phyloP scores from a whole-genome alignment of 1,139 yeast genomes.

The Wickerhamomyces sp. region DNA sequence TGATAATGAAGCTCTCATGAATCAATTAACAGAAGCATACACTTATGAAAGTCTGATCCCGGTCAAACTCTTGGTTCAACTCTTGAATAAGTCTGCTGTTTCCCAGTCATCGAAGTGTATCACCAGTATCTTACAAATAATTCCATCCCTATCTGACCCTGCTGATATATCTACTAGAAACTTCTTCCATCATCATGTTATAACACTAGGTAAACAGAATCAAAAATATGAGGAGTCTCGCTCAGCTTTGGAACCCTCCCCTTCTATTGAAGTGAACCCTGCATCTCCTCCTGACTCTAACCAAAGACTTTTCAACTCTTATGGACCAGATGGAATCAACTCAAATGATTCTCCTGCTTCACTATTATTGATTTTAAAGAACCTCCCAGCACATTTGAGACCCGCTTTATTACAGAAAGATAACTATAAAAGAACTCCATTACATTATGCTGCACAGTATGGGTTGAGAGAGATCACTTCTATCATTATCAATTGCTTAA shows the following conservation, averaged over 20 bases:
- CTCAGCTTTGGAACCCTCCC: constrained; percentile 8
- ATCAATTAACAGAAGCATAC: constrained; percentile 36
- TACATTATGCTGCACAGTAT: constrained; percentile 87
- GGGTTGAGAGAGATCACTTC: constrained; percentile 67
- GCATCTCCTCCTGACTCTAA: constrained; percentile 46
- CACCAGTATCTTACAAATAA: constrained; percentile 44
- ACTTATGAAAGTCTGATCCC: constrained; percentile 33
- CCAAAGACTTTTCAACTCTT: constrained; percentile 38
- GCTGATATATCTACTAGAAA: constrained; percentile 79
- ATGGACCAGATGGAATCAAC: constrained; percentile 65
- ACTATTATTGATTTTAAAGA: constrained; percentile 47
- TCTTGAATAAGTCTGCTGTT: constrained; percentile 63
- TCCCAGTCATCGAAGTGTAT: constrained; percentile 50
- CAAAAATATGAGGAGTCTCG: constrained; percentile 8
- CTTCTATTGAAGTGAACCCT: constrained; percentile 34
- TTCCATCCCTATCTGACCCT: constrained; percentile 53
- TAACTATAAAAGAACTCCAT: constrained; percentile 75
- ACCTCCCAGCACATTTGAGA: constrained; percentile 49
- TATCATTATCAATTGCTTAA: constrained; percentile 49
- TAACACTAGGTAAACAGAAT: constrained; percentile 60
- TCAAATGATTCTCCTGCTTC: constrained; percentile 51
- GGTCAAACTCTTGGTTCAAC: constrained; percentile 32
- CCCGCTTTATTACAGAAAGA: constrained; percentile 61
- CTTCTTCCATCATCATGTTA: constrained; percentile 78
- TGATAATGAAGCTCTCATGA: constrained; percentile 38